phyloP scores from a whole-genome alignment of 768 basidiomycete species.

The Amanita muscaria region DNA sequence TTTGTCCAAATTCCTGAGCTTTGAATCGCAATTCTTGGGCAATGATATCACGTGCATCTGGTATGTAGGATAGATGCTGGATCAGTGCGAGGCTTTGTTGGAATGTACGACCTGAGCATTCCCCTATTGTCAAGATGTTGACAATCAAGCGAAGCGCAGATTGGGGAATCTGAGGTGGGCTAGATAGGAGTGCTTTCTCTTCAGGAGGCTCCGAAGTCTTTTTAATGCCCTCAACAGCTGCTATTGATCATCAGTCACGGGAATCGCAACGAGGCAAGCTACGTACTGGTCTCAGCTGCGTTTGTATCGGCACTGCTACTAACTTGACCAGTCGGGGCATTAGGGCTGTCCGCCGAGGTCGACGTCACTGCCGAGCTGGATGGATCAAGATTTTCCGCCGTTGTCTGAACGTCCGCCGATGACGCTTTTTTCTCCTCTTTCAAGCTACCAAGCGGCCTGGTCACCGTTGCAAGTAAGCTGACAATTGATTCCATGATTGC shows the following conservation, averaged over 20 bases:
- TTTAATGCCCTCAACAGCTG: slow-evolving; percentile 1
- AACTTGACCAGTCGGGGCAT: background rate
- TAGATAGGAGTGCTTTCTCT: slow-evolving; percentile 48
- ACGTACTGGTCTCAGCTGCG: slow-evolving; percentile 11
- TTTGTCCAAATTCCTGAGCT: slow-evolving; percentile 82
- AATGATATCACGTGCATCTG: slow-evolving; percentile 82
- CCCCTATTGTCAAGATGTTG: slow-evolving; percentile 94
- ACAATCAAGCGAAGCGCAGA: slow-evolving; percentile 84
- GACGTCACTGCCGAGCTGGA: background rate
- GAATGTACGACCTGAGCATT: slow-evolving; percentile 96
- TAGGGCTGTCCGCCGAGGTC: background rate
- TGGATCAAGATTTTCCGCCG: background rate
- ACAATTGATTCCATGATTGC: slow-evolving; percentile 93
- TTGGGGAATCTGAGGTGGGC: slow-evolving; percentile 80
- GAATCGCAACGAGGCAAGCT: background rate
- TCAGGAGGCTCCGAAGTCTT: slow-evolving; percentile 25
- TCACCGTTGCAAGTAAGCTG: slow-evolving; percentile 78
- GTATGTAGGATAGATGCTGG: slow-evolving; percentile 83
- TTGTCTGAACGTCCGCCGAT: slow-evolving; percentile 12
- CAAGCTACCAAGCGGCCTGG: slow-evolving; percentile 66
- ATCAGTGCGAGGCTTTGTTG: slow-evolving; percentile 87
- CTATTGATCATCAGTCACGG: background rate
- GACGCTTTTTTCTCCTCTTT: slow-evolving; percentile 31
- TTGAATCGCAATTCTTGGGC: slow-evolving; percentile 79
- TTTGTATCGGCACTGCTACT: background rate